Percentiles rank a stretch among this genome's conserved stretches.
These are phyloP conservation scores for Epichloe aotearoae DNA, from an alignment of 2,329 filamentous ascomycete genomes.

Conservation along the genomic window DNA sequence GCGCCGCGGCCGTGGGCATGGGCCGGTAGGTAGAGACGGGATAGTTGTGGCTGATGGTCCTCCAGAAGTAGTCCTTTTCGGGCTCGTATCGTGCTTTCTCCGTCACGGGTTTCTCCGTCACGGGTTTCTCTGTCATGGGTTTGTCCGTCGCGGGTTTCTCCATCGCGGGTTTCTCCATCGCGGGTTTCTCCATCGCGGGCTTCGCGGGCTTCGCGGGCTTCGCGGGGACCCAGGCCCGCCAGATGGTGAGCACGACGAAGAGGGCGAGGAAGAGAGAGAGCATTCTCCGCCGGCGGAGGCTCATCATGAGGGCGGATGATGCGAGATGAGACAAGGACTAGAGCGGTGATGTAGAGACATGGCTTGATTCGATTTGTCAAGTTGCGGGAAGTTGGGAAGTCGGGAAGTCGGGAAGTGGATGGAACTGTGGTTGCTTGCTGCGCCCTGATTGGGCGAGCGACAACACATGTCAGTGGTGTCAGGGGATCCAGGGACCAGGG, in stretches of 20 bases:
- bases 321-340: not conserved
- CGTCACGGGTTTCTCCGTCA: not conserved
- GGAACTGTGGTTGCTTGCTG: not conserved
- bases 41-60: slow-evolving; percentile 9
- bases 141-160: not conserved
- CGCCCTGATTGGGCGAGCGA: not conserved
- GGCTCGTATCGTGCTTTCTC: slow-evolving; percentile 4
- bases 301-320: slow-evolving; percentile 3
- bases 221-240: not conserved
- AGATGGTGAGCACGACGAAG: slow-evolving; percentile 5
- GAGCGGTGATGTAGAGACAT: not conserved
- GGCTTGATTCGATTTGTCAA: not conserved
- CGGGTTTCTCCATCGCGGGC: not conserved
- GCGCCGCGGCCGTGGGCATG: slow-evolving; percentile 3
- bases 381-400: no score
- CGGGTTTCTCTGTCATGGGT: not conserved
- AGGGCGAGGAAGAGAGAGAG: slow-evolving; percentile 2
- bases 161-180: not conserved
- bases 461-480: not conserved
- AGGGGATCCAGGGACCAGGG: no score
- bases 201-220: not conserved
- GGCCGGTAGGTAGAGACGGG: slow-evolving; percentile 8
- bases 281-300: slow-evolving; percentile 5
- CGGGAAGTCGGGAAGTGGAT: not conserved
- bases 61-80: slow-evolving; percentile 11